Evolutionary conservation across 495 filamentous ascomycete species (phyloP).

Genomic region (Recurvomyces mirabilis): DNA sequence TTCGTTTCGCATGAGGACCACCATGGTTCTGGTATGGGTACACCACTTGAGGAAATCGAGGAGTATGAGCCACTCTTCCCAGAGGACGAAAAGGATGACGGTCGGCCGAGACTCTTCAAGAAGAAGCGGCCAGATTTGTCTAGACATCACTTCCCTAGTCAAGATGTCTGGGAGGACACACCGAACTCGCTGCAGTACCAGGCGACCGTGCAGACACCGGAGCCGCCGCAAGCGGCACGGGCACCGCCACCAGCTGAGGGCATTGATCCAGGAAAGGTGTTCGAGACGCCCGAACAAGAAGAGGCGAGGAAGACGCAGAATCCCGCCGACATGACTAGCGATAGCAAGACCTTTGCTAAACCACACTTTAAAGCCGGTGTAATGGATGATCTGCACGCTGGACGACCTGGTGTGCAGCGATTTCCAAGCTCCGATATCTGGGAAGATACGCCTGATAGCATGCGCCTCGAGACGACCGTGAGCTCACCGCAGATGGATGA

Average conservation of each 20-base stretch:
- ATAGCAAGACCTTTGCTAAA: constrained; percentile 30
- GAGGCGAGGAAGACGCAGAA: constrained; percentile 31
- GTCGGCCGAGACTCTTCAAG: constrained; percentile 47
- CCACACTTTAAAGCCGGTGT: constrained; percentile 34
- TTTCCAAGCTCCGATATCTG: constrained; percentile 95
- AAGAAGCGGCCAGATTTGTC: constrained; percentile 51
- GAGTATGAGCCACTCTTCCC: constrained; percentile 94
- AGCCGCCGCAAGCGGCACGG: constrained; percentile 36
- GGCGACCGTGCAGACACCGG: constrained; percentile 75
- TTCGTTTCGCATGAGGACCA: constrained; percentile 42
- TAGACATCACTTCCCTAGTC: constrained; percentile 76
- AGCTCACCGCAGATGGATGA: constrained; percentile 47
- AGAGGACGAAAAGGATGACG: constrained; percentile 60
- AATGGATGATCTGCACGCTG: constrained; percentile 29
- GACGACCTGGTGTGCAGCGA: constrained; percentile 47
- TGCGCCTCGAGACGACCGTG: constrained; percentile 70
- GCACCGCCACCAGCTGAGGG: constrained; percentile 20
- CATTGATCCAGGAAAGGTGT: constrained; percentile 24
- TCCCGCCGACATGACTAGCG: constrained; percentile 27
- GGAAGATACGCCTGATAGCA: constrained; percentile 86
- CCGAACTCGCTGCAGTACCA: constrained; percentile 75
- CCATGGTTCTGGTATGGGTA: constrained; percentile 48
- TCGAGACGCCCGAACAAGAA: constrained; percentile 50
- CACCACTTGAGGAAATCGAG: constrained; percentile 77
- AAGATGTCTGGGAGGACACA: constrained; percentile 95